Conservation (phyloP, 306 rosid genomes). For the Cajanus cajan region DNA sequence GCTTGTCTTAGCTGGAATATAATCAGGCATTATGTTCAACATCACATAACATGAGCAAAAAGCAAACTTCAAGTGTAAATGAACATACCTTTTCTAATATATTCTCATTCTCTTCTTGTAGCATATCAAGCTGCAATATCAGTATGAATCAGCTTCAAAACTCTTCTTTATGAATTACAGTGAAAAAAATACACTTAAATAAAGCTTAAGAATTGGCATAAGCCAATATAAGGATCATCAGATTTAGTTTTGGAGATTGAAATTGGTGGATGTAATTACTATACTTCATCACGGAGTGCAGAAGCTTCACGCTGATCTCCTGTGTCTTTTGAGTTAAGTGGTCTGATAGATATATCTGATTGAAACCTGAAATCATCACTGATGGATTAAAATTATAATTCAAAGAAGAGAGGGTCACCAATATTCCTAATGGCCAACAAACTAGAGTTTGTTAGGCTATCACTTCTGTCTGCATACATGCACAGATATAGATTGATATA, state of each 20-base stretch:
- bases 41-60: slow-evolving; percentile 26
- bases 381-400: neutral
- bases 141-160: slow-evolving; percentile 34
- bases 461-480: slow-evolving; percentile 1
- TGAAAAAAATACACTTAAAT: slow-evolving; percentile 21
- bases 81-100: slow-evolving; percentile 66
- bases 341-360: slow-evolving; percentile 58
- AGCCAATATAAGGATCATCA: slow-evolving; percentile 21
- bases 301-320: slow-evolving; percentile 91
- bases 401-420: neutral
- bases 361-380: slow-evolving; percentile 57
- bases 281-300: slow-evolving; percentile 96
- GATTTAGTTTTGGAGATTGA: slow-evolving; percentile 20
- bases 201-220: slow-evolving; percentile 20
- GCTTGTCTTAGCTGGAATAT: slow-evolving; percentile 73
- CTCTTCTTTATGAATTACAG: slow-evolving; percentile 5
- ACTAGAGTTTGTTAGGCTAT: neutral
- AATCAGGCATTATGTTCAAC: slow-evolving; percentile 25
- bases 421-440: slow-evolving; percentile 20
- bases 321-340: slow-evolving; percentile 47
- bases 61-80: neutral
- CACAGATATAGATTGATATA: slow-evolving; percentile 1
- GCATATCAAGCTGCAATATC: slow-evolving; percentile 91
- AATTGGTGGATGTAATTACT: slow-evolving; percentile 27
- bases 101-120: slow-evolving; percentile 77